Conservation (phyloP, 2,329 filamentous ascomycete species). For the Cryphonectria nitschkei region DNA sequence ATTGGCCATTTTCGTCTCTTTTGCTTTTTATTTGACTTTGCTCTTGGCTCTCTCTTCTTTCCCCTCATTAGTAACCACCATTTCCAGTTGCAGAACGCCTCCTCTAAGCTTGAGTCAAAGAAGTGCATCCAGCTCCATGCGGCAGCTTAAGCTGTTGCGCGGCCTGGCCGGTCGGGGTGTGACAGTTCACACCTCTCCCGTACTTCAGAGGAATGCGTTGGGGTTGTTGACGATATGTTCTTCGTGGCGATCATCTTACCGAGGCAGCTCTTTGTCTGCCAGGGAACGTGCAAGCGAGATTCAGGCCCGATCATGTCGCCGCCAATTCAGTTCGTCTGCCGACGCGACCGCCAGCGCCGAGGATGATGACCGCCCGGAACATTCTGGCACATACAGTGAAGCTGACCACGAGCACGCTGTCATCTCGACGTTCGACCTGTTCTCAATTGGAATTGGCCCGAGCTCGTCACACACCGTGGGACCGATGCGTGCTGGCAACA, state of each 20-base stretch:
- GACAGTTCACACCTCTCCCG: neutral
- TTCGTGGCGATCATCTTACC: neutral
- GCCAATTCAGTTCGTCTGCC: slow-evolving; percentile 12
- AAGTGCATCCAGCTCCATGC: slow-evolving; percentile 23
- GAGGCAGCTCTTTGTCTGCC: neutral
- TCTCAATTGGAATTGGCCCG: slow-evolving; percentile 56
- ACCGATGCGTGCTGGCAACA: slow-evolving; percentile 56
- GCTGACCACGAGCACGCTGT: slow-evolving; percentile 55
- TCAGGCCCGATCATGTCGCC: neutral
- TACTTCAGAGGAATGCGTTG: neutral
- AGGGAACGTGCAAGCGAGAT: neutral
- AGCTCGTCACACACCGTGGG: slow-evolving; percentile 57
- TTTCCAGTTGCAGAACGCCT: neutral
- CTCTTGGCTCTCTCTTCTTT: neutral
- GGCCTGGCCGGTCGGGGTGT: slow-evolving; percentile 3
- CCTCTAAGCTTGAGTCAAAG: neutral
- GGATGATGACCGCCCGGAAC: slow-evolving; percentile 8
- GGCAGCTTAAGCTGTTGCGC: slow-evolving; percentile 23
- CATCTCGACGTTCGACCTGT: slow-evolving; percentile 56
- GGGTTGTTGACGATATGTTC: slow-evolving; percentile 12
- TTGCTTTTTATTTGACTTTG: neutral
- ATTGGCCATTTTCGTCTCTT: neutral
- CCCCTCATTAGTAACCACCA: neutral
- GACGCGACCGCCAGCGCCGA: neutral
- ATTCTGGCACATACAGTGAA: slow-evolving; percentile 50